A percentile compares a stretch with the other conserved stretches of the same genome.
Conservation (phyloP, 1,139 yeast genomes). For the Eremothecium sinecaudum region DNA sequence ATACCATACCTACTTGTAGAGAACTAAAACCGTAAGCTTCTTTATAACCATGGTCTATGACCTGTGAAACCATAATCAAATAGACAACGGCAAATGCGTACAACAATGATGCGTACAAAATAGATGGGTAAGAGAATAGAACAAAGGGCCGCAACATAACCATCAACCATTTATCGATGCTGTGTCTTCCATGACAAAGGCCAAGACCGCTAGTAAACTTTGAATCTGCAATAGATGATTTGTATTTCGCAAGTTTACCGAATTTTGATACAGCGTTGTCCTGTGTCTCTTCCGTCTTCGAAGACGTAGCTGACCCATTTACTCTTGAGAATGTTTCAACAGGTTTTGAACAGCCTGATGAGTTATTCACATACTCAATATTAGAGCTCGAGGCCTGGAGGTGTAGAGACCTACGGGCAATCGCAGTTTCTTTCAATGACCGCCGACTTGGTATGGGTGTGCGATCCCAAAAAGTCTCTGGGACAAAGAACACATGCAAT, state of each 20-base stretch:
- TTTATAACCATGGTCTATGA: conserved; percentile 43
- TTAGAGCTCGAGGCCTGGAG: not conserved
- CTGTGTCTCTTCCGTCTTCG: not conserved
- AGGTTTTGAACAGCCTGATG: conserved; percentile 9
- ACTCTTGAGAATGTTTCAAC: conserved; percentile 12
- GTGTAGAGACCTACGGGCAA: conserved; percentile 35
- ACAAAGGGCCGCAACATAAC: conserved; percentile 49
- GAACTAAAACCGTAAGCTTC: conserved; percentile 41
- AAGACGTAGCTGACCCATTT: conserved; percentile 2
- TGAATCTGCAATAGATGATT: conserved; percentile 7
- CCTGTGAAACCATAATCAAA: conserved; percentile 54
- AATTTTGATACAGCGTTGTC: conserved; percentile 5
- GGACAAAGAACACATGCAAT: conserved; percentile 46
- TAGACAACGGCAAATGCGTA: conserved; percentile 54
- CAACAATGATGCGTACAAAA: conserved; percentile 44
- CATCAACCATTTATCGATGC: conserved; percentile 48
- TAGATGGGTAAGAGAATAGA: conserved; percentile 42
- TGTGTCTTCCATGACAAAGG: conserved; percentile 39
- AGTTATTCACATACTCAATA: not conserved
- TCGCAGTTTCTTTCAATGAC: conserved; percentile 41
- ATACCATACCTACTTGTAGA: conserved; percentile 47
- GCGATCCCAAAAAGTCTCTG: conserved; percentile 60
- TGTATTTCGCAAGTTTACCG: conserved; percentile 11
- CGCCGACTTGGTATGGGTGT: conserved; percentile 43
- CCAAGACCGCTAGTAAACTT: conserved; percentile 20